Evolutionary conservation across 768 basidiomycete genomes (phyloP).

Genomic region (Kwoniella europaea): DNA sequence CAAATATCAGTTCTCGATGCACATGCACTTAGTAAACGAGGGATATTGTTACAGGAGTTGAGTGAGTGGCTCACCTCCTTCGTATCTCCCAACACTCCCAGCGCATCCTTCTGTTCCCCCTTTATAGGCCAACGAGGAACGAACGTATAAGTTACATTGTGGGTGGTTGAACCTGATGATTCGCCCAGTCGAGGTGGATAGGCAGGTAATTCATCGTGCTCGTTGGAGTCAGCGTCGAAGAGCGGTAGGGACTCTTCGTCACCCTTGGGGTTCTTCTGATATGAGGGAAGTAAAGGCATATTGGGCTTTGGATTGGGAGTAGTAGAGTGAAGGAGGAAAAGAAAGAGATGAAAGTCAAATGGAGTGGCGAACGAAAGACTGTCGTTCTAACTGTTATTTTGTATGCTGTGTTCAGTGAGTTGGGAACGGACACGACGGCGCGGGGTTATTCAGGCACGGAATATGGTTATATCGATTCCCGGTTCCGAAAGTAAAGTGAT

Average conservation of each 20-base stretch:
- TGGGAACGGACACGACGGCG: too few species aligned
- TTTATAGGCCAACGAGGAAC: slow-evolving; percentile 36
- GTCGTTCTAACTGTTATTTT: too few species aligned
- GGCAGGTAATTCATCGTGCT: slow-evolving; percentile 1
- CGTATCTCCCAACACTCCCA: slow-evolving; percentile 36
- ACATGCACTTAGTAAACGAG: too few species aligned
- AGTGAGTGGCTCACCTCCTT: slow-evolving; percentile 38
- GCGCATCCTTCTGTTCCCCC: slow-evolving; percentile 29
- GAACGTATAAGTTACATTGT: slow-evolving; percentile 40
- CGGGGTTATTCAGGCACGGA: neutral
- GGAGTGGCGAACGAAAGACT: neutral
- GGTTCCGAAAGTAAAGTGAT: too few species aligned
- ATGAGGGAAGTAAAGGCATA: slow-evolving; percentile 17
- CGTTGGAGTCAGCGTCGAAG: slow-evolving; percentile 3
- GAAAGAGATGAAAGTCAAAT: neutral
- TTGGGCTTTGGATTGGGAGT: too few species aligned
- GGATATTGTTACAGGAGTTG: too few species aligned
- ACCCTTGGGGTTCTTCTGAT: slow-evolving; percentile 2
- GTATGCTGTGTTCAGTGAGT: too few species aligned
- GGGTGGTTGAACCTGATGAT: neutral
- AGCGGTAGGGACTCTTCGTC: slow-evolving; percentile 15
- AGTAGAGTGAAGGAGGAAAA: too few species aligned
- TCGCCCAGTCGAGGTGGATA: slow-evolving; percentile 25
- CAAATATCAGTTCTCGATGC: too few species aligned
- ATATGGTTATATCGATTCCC: neutral